phyloP scores from a whole-genome alignment of 305 asterid genomes.

The Caryopteris hybrid region DNA sequence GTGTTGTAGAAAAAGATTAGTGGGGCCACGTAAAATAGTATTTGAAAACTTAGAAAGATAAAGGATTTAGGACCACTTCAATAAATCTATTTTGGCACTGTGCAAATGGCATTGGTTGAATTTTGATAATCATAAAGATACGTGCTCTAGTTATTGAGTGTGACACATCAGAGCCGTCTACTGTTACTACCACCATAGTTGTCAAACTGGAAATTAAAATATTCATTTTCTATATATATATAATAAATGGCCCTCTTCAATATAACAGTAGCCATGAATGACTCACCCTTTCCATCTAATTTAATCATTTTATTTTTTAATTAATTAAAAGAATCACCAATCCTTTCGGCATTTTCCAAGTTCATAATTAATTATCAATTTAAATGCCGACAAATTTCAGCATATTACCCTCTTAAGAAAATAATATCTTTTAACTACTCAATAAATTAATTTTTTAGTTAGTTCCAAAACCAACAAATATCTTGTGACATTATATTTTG shows the following conservation, averaged over 20 bases:
- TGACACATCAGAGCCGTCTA: background rate
- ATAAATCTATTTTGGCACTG: slow-evolving; percentile 12
- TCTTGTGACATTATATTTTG: too few relatives aligned
- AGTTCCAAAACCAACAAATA: too few relatives aligned
- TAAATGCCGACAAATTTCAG: slow-evolving; percentile 19
- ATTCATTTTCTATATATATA: background rate
- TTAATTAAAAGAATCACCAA: slow-evolving; percentile 8
- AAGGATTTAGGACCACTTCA: slow-evolving; percentile 8
- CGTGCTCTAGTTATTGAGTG: slow-evolving; percentile 12
- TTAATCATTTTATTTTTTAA: slow-evolving; percentile 8
- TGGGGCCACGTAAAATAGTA: too few relatives aligned
- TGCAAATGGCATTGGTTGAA: slow-evolving; percentile 3
- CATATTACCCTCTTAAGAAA: too few relatives aligned
- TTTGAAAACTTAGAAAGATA: background rate
- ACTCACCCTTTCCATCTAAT: background rate
- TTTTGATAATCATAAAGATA: slow-evolving; percentile 6
- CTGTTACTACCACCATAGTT: slow-evolving; percentile 15
- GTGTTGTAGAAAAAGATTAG: too few relatives aligned
- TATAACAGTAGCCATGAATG: slow-evolving; percentile 1
- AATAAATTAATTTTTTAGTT: too few relatives aligned
- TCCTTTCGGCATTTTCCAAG: slow-evolving; percentile 17
- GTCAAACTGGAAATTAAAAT: slow-evolving; percentile 9
- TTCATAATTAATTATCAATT: background rate
- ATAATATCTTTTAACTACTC: too few relatives aligned
- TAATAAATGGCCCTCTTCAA: background rate